These are phyloP conservation scores for Bipolaris victoriae DNA, from an alignment of 2,329 filamentous ascomycete genomes.

Conservation along the genomic window DNA sequence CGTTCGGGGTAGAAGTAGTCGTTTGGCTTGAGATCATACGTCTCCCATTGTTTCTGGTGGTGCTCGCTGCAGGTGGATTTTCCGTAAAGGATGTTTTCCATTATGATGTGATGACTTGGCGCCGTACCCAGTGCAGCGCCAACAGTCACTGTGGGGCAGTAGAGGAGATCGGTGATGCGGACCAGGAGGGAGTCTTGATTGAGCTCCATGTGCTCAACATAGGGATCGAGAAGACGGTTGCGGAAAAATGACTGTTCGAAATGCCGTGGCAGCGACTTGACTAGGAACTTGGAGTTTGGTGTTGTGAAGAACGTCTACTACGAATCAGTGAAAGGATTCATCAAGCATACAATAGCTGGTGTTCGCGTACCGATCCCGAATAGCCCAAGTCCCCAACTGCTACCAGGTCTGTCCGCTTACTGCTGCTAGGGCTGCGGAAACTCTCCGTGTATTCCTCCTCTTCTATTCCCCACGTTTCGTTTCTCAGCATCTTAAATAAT, in stretches of 20 bases:
- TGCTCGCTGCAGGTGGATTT: slow-evolving; percentile 53
- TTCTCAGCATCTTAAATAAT: slow-evolving; percentile 60
- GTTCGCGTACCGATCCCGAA: slow-evolving; percentile 65
- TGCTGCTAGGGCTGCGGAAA: slow-evolving; percentile 54
- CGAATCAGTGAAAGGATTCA: slow-evolving; percentile 13
- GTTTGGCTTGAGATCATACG: slow-evolving; percentile 75
- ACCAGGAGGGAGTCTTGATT: slow-evolving; percentile 69
- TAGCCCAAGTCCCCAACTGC: slow-evolving; percentile 73
- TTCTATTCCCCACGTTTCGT: slow-evolving; percentile 59
- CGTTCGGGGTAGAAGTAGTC: slow-evolving; percentile 79
- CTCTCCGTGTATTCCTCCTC: slow-evolving; percentile 62
- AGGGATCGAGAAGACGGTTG: slow-evolving; percentile 68
- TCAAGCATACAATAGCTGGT: background rate
- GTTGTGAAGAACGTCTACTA: slow-evolving; percentile 72
- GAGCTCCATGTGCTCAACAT: slow-evolving; percentile 66
- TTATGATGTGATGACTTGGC: slow-evolving; percentile 75
- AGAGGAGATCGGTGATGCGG: slow-evolving; percentile 73
- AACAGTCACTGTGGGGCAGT: slow-evolving; percentile 61
- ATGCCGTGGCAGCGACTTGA: slow-evolving; percentile 72
- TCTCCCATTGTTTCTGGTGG: slow-evolving; percentile 65
- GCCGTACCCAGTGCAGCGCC: slow-evolving; percentile 66
- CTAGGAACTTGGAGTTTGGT: slow-evolving; percentile 67
- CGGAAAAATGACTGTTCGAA: slow-evolving; percentile 76
- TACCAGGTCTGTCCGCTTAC: slow-evolving; percentile 54
- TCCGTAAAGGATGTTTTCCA: slow-evolving; percentile 76